phyloP scores from a whole-genome alignment of 2,329 filamentous ascomycete species.

The Trichoderma citrinoviride region DNA sequence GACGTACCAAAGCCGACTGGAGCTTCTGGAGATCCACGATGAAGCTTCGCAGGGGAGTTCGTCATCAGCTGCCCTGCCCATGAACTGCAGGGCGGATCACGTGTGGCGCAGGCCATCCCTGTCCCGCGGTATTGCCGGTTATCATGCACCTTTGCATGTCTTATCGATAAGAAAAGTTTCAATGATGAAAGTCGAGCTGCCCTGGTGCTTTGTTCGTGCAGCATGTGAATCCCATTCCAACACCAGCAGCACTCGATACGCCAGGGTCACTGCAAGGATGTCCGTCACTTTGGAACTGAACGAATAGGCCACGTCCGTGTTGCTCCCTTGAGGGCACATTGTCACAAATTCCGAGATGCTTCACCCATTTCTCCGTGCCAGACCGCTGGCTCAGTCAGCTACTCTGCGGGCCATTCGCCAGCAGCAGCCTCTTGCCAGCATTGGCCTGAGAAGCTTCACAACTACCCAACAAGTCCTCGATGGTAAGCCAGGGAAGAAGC shows the following conservation, averaged over 20 bases:
- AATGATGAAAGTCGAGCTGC: slow-evolving; percentile 5
- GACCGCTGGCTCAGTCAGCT: slow-evolving; percentile 1
- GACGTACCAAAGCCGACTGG: slow-evolving; percentile 15
- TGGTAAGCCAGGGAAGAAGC: not conserved
- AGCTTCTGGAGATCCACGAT: slow-evolving; percentile 19
- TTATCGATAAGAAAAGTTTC: slow-evolving; percentile 21
- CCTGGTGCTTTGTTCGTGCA: not conserved
- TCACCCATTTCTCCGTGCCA: slow-evolving; percentile 24
- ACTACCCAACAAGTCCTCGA: not conserved
- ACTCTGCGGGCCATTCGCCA: not conserved
- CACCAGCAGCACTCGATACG: no score
- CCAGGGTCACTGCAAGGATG: no score
- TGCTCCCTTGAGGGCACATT: not conserved
- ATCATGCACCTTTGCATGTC: not conserved
- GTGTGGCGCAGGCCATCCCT: slow-evolving; percentile 3
- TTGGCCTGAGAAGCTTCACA: not conserved
- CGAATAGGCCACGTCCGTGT: not conserved
- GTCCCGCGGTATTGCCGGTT: slow-evolving; percentile 12
- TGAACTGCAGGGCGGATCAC: slow-evolving; percentile 12
- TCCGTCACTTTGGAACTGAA: no score
- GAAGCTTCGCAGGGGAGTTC: slow-evolving; percentile 18
- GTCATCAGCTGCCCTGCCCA: slow-evolving; percentile 10
- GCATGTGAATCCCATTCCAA: no score
- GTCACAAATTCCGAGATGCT: slow-evolving; percentile 30
- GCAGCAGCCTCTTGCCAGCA: not conserved